Percentiles rank a stretch among this genome's conserved stretches.
Evolutionary conservation across 192 early-diverging fungal genomes (phyloP).

Genomic region (Coemansia reversa): DNA sequence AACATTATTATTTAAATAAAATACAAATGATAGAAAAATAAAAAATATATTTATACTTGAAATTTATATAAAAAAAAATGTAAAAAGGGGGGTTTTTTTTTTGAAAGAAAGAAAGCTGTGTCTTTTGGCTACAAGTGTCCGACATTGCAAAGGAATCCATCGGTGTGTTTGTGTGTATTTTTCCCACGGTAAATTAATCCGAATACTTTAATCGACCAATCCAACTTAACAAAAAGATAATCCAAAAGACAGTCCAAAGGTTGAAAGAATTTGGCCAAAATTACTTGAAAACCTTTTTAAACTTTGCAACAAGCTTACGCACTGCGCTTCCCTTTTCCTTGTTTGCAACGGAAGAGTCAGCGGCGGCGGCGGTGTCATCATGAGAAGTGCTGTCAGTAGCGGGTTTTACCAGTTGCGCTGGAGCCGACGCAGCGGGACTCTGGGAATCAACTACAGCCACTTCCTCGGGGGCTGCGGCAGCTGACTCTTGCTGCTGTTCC

Average conservation of each 20-base stretch:
- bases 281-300: conserved; percentile 16
- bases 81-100: too few relatives aligned
- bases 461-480: not conserved
- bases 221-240: too few relatives aligned
- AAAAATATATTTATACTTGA: not conserved
- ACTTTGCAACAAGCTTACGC: conserved; percentile 1
- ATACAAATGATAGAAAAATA: conserved; percentile 4
- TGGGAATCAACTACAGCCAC: not conserved
- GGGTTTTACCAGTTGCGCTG: not conserved
- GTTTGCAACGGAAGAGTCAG: not conserved
- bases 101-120: too few relatives aligned
- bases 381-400: conserved; percentile 1
- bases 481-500: not conserved
- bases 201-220: too few relatives aligned
- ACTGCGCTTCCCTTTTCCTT: not conserved
- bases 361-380: conserved; percentile 1
- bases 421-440: not conserved
- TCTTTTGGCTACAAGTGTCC: too few relatives aligned
- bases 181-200: too few relatives aligned
- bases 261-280: too few relatives aligned
- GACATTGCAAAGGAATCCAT: too few relatives aligned
- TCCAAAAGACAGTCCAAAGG: not conserved
- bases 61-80: too few relatives aligned
- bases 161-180: too few relatives aligned
- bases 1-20: not conserved